Evolutionary conservation across 345 rosid species (phyloP).

Genomic region (Sonneratia alba): DNA sequence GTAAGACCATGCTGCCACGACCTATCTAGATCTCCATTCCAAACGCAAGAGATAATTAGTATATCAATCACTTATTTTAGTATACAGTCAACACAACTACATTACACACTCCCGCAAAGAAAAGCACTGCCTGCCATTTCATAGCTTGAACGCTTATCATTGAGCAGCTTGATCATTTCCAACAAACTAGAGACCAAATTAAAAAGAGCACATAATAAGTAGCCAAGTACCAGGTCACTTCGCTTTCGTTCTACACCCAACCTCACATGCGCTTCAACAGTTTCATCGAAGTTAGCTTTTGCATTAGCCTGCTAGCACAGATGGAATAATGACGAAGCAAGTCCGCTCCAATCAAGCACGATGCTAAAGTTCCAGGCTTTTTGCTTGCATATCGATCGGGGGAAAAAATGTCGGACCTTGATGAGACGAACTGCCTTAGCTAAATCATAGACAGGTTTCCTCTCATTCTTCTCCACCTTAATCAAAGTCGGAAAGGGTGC

Average conservation of each 20-base stretch:
- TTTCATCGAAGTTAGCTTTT: constrained; percentile 66
- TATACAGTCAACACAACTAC: neutral
- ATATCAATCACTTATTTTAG: neutral
- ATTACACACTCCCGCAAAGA: neutral
- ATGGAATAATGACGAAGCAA: neutral
- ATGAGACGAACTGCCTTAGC: constrained; percentile 70
- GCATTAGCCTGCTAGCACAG: constrained; percentile 51
- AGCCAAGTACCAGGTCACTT: constrained; percentile 57
- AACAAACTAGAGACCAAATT: neutral
- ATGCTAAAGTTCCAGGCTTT: neutral
- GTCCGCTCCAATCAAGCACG: neutral
- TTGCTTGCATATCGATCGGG: neutral
- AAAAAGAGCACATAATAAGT: constrained; percentile 3
- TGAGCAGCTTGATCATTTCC: neutral
- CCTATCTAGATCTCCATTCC: constrained; percentile 51
- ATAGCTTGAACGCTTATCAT: neutral
- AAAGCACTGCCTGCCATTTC: neutral
- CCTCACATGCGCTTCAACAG: constrained; percentile 82
- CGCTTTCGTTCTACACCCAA: constrained; percentile 66
- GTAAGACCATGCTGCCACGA: constrained; percentile 78
- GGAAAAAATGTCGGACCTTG: constrained; percentile 38
- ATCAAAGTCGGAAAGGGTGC: constrained; percentile 61
- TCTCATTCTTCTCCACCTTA: constrained; percentile 52
- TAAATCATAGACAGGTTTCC: constrained; percentile 55
- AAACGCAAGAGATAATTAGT: neutral